Conservation (phyloP, 352 stramenopile species). For the Phytophthora colocasiae region DNA sequence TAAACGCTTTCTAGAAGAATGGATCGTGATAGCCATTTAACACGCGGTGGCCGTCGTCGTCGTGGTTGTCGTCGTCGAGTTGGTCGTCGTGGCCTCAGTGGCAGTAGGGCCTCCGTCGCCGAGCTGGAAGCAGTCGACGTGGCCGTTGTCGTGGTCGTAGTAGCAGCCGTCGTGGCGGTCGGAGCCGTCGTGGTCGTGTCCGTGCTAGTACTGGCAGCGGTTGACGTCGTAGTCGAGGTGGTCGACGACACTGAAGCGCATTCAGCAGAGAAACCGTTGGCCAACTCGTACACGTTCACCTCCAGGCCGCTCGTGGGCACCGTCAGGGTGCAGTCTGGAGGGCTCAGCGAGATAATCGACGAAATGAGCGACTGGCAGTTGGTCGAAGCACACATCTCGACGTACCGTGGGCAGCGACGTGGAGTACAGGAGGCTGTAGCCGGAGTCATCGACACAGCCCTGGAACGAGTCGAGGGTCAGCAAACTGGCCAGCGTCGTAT, state of each 20-base stretch:
- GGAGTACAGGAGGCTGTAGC: conserved; percentile 41
- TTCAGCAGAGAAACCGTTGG: conserved; percentile 28
- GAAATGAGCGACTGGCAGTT: conserved; percentile 33
- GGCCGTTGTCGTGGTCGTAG: conserved; percentile 11
- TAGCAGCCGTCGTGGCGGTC: conserved; percentile 14
- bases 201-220: neutral
- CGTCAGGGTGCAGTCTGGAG: conserved; percentile 29
- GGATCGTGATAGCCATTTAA: conserved; percentile 1
- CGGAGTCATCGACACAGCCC: conserved; percentile 33
- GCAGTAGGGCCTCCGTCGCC: conserved; percentile 5
- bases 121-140: conserved; percentile 8
- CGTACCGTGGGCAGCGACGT: conserved; percentile 37
- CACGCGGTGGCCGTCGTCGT: conserved; percentile 12
- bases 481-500: conserved; percentile 33
- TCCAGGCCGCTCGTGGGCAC: conserved; percentile 37
- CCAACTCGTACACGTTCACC: conserved; percentile 28
- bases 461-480: conserved; percentile 30
- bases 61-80: conserved; percentile 9
- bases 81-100: neutral
- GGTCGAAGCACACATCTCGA: conserved; percentile 37
- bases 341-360: conserved; percentile 29
- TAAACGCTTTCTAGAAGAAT: neutral
- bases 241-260: conserved; percentile 16
- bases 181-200: neutral
- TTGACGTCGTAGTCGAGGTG: conserved; percentile 6